Percentiles rank a stretch among this genome's conserved stretches.
Conservation (phyloP, 2,329 filamentous ascomycete genomes). For the Penicillium sp. region DNA sequence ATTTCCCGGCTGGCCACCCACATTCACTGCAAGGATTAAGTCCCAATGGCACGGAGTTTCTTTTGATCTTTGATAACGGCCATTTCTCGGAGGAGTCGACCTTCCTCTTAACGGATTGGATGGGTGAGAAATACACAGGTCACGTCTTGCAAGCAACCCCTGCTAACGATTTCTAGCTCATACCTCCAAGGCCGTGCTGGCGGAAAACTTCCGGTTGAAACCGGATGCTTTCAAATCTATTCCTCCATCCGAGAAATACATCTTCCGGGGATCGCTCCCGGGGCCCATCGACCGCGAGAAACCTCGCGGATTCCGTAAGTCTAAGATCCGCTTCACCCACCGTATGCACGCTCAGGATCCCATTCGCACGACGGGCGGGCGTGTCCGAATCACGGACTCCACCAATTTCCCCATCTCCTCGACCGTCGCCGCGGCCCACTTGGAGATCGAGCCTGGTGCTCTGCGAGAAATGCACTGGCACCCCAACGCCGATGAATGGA, state of each 20-base stretch:
- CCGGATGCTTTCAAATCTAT: conserved; percentile 67
- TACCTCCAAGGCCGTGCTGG: conserved; percentile 68
- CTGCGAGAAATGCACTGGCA: conserved; percentile 81
- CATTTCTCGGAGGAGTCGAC: conserved; percentile 64
- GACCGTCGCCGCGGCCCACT: conserved; percentile 68
- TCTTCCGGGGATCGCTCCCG: conserved; percentile 67
- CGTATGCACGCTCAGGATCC: conserved; percentile 67
- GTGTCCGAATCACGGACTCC: conserved; percentile 70
- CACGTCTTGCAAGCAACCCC: background rate
- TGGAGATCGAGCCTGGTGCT: conserved; percentile 67
- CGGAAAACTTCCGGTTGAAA: conserved; percentile 70
- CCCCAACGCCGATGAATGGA: conserved; percentile 75
- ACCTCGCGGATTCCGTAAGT: conserved; percentile 64
- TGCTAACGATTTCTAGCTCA: conserved; percentile 48
- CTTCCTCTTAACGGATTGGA: conserved; percentile 71
- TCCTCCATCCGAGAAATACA: conserved; percentile 67
- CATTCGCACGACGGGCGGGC: conserved; percentile 61
- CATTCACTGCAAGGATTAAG: conserved; percentile 71
- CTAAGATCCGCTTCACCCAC: conserved; percentile 67
- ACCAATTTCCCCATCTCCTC: conserved; percentile 71
- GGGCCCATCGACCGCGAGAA: conserved; percentile 63
- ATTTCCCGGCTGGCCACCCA: conserved; percentile 72
- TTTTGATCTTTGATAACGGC: conserved; percentile 60
- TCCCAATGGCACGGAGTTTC: conserved; percentile 61
- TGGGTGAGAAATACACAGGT: conserved; percentile 47